Conservation (phyloP, 2,329 filamentous ascomycete genomes). For the Epicoccum sorghinum region DNA sequence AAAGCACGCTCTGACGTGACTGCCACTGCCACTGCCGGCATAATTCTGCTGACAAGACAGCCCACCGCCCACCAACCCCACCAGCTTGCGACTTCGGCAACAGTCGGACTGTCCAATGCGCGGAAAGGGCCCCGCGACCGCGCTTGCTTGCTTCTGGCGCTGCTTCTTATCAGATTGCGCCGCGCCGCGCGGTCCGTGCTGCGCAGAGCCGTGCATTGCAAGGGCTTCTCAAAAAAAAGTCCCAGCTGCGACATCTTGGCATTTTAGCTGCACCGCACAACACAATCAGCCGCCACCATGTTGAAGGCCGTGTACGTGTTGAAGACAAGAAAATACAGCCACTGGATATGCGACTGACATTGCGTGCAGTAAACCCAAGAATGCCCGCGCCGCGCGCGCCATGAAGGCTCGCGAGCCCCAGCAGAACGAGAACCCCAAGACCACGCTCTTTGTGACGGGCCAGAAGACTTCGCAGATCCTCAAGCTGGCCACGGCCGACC, state of each 20-base stretch:
- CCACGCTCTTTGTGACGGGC: slow-evolving; percentile 85
- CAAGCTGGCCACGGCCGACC: slow-evolving; percentile 82
- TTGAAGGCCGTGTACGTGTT: slow-evolving; percentile 39
- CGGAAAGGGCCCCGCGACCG: slow-evolving; percentile 2
- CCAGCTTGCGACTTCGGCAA: slow-evolving; percentile 3
- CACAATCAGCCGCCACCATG: slow-evolving; percentile 27
- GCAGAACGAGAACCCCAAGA: slow-evolving; percentile 86
- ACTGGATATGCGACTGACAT: slow-evolving; percentile 1
- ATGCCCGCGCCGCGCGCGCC: slow-evolving; percentile 90
- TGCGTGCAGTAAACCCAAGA: slow-evolving; percentile 66
- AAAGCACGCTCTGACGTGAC: slow-evolving; percentile 15
- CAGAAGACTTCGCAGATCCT: slow-evolving; percentile 82
- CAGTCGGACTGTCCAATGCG: neutral
- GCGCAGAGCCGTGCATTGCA: too few species aligned
- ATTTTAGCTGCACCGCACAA: slow-evolving; percentile 6
- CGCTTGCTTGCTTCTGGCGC: neutral
- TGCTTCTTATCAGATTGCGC: slow-evolving; percentile 11
- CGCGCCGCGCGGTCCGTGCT: neutral
- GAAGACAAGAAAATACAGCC: neutral
- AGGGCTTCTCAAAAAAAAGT: slow-evolving; percentile 10
- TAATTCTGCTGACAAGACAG: neutral
- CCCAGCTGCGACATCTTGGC: slow-evolving; percentile 10
- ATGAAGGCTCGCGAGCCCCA: slow-evolving; percentile 94
- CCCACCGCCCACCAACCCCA: neutral
- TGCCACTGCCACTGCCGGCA: slow-evolving; percentile 33